These are phyloP conservation scores for Lasiosphaeria ovina DNA, from an alignment of 495 filamentous ascomycete genomes.

Conservation along the genomic window DNA sequence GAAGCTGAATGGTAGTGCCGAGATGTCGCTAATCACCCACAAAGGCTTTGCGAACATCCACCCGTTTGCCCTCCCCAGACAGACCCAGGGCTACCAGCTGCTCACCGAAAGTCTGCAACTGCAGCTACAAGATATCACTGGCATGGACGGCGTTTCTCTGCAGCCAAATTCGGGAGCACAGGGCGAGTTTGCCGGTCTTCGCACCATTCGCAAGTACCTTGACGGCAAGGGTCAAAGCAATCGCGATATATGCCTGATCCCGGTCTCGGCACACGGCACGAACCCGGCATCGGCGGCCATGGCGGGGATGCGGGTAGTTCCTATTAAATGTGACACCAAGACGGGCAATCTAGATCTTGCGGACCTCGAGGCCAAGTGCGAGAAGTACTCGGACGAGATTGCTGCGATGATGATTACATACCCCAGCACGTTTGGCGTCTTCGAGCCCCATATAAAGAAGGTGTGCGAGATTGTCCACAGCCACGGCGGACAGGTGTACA, in stretches of 20 bases:
- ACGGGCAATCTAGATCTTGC: slow-evolving; percentile 88
- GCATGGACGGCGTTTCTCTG: slow-evolving; percentile 84
- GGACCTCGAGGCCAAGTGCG: slow-evolving; percentile 83
- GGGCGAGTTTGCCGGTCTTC: slow-evolving; percentile 93
- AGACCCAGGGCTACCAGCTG: slow-evolving; percentile 64
- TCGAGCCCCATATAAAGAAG: slow-evolving; percentile 86
- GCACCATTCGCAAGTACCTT: slow-evolving; percentile 85
- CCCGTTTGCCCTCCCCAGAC: slow-evolving; percentile 67
- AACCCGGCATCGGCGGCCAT: slow-evolving; percentile 96
- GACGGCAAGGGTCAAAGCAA: slow-evolving; percentile 61
- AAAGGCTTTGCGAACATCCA: slow-evolving; percentile 85
- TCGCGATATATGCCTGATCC: slow-evolving; percentile 93
- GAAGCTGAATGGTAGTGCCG: slow-evolving; percentile 96
- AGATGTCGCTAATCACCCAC: slow-evolving; percentile 81
- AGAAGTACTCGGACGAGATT: slow-evolving; percentile 80
- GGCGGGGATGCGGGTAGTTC: slow-evolving; percentile 95
- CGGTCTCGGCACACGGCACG: slow-evolving; percentile 94
- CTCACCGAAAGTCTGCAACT: slow-evolving; percentile 70
- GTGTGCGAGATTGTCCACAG: slow-evolving; percentile 83
- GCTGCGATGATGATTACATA: slow-evolving; percentile 99
- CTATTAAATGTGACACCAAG: slow-evolving; percentile 84
- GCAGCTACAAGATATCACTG: slow-evolving; percentile 84
- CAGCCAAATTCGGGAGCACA: slow-evolving; percentile 98
- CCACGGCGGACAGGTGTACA: slow-evolving; percentile 93
- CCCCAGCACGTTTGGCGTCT: slow-evolving; percentile 94